A percentile compares a stretch with the other conserved stretches of the same genome.
Evolutionary conservation across 1,284 basidiomycete species (phyloP).

Genomic region (Pseudozyma sp.): DNA sequence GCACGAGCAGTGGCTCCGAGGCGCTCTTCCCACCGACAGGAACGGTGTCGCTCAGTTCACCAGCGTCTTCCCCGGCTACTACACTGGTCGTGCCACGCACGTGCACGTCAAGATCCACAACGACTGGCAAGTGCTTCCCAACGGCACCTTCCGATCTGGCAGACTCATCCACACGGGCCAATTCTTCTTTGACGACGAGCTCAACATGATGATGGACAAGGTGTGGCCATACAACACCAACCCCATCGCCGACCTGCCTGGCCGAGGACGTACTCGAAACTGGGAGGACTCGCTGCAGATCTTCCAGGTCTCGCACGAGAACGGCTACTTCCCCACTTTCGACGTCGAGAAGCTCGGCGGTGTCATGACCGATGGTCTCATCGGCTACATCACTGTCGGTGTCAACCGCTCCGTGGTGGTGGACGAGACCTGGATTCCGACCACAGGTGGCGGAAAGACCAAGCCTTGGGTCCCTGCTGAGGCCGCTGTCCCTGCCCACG

Average conservation of each 20-base stretch:
- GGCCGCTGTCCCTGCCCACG: conserved; percentile 23
- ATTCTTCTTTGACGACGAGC: conserved; percentile 76
- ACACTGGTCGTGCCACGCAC: conserved; percentile 71
- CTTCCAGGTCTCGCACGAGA: conserved; percentile 69
- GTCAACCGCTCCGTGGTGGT: conserved; percentile 63
- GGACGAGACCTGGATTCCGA: conserved; percentile 53
- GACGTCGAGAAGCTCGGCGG: conserved; percentile 70
- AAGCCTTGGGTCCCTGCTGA: conserved; percentile 35
- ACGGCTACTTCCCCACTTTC: conserved; percentile 70
- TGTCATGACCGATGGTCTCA: conserved; percentile 70
- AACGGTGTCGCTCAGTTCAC: conserved; percentile 78
- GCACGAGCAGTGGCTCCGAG: conserved; percentile 74
- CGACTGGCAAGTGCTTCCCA: conserved; percentile 69
- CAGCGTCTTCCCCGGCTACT: conserved; percentile 78
- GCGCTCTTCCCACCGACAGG: conserved; percentile 77
- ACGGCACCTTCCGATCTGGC: conserved; percentile 71
- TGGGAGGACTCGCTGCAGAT: conserved; percentile 71
- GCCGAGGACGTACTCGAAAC: conserved; percentile 70
- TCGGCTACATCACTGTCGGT: conserved; percentile 70
- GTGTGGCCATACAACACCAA: conserved; percentile 70
- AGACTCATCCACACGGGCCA: conserved; percentile 73
- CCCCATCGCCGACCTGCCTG: conserved; percentile 66
- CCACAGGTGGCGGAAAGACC: conserved; percentile 45
- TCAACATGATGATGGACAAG: conserved; percentile 71
- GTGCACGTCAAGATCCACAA: conserved; percentile 70